phyloP scores from a whole-genome alignment of 192 early-diverging fungal genomes.

The Umbelopsis sp. region DNA sequence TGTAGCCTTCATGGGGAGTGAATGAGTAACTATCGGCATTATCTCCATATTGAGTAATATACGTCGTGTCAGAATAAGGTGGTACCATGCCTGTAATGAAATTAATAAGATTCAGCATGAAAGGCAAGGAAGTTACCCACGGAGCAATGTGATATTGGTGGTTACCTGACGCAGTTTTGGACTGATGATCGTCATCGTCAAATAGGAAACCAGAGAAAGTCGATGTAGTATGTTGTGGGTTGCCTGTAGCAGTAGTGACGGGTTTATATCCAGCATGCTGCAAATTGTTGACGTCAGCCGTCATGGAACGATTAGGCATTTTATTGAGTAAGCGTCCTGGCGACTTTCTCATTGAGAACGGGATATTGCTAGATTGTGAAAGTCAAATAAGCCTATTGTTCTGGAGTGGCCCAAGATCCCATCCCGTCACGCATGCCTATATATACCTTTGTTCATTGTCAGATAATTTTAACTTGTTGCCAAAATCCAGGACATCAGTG shows the following conservation, averaged over 20 bases:
- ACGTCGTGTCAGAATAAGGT: constrained; percentile 7
- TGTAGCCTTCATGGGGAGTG: neutral
- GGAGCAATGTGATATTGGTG: neutral
- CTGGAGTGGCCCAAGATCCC: neutral
- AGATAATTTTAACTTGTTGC: constrained; percentile 20
- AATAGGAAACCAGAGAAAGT: constrained; percentile 16
- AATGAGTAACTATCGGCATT: constrained; percentile 10
- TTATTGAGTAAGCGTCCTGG: neutral
- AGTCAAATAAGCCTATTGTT: neutral
- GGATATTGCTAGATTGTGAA: constrained; percentile 39
- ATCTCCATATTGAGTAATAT: constrained; percentile 20
- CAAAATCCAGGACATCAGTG: constrained; percentile 43
- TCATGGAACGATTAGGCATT: constrained; percentile 18
- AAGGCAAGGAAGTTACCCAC: neutral
- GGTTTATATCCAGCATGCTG: constrained; percentile 34
- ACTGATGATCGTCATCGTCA: constrained; percentile 12
- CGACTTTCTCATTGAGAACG: constrained; percentile 28
- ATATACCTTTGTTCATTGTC: constrained; percentile 31
- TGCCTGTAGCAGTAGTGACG: constrained; percentile 23
- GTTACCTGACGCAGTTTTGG: neutral
- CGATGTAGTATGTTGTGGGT: constrained; percentile 25
- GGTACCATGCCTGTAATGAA: constrained; percentile 10
- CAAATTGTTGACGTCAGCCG: constrained; percentile 22
- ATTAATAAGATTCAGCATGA: neutral
- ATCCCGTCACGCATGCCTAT: neutral